These are phyloP conservation scores for Monilinia aucupariae DNA, from an alignment of 2,329 filamentous ascomycete genomes.

Conservation along the genomic window DNA sequence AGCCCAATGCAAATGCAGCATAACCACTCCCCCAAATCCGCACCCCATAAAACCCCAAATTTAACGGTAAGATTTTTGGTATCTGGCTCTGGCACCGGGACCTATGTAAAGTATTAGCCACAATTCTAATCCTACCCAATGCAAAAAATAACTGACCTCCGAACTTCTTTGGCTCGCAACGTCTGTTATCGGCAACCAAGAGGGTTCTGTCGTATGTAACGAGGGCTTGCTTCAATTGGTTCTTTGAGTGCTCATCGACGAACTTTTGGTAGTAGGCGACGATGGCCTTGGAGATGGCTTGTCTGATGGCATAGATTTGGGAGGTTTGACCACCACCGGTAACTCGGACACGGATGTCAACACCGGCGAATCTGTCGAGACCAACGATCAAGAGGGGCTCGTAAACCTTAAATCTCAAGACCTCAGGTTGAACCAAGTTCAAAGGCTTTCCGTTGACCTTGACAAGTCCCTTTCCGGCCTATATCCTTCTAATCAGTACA, in stretches of 20 bases:
- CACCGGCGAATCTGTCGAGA: slow-evolving; percentile 91
- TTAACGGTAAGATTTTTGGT: slow-evolving; percentile 99
- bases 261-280: slow-evolving; percentile 99
- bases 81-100: slow-evolving; percentile 90
- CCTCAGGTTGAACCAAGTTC: slow-evolving; percentile 87
- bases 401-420: slow-evolving; percentile 99
- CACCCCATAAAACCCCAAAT: slow-evolving; percentile 28
- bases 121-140: not conserved
- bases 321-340: slow-evolving; percentile 96
- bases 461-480: slow-evolving; percentile 82
- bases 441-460: slow-evolving; percentile 99
- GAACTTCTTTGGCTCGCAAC: slow-evolving; percentile 97
- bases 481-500: slow-evolving; percentile 29
- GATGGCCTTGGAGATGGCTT: slow-evolving; percentile 97
- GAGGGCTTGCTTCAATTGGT: slow-evolving; percentile 95
- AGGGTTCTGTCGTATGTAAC: slow-evolving; percentile 95
- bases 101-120: slow-evolving; percentile 51
- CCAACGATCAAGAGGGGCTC: slow-evolving; percentile 96
- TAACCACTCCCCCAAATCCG: slow-evolving; percentile 32
- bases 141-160: slow-evolving; percentile 38
- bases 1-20: slow-evolving; percentile 37
- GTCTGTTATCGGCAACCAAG: slow-evolving; percentile 97
- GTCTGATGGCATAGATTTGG: slow-evolving; percentile 96
- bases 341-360: slow-evolving; percentile 97
- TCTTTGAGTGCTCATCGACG: slow-evolving; percentile 99